Base-by-base conservation (phyloP, 805 yeast genomes). In the Nakazawaea populi region DNA sequence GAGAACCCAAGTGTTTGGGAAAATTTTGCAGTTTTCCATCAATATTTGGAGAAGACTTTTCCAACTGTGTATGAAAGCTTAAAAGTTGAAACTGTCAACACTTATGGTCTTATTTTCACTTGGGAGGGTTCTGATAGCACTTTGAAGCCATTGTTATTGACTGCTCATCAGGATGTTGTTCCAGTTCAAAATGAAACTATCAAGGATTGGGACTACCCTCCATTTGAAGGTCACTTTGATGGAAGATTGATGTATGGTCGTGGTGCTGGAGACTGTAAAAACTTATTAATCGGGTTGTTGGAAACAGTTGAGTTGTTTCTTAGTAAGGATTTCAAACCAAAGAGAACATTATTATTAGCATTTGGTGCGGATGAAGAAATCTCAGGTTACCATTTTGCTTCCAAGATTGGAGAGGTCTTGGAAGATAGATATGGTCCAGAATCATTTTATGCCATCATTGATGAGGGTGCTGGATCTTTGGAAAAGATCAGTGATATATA, bases 331-430 rank as follows among this genome's bases (percentile, higher is more conserved):
- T 85, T 73, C 66, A 51, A 61, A 42, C 88, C 90, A n/a, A 64
- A 73, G 48, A 78, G 96, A 65, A 75, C 88, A 1, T 63, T 87
- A 12, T 54, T 88, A 9, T 61, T 84, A 2, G 81, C 87, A 0
- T 80, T 83, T 60, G 96, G 96, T 1, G 85, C 79, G 57, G 96
- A 89, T 60, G 96, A 88, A 68, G 96, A 89, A 62, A 75, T 78
- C 38, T 72, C 79, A 37, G 95, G 95, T 5, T 52, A 56, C 18
- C 64, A 70, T 6, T 91, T 92, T 48, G 96, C 95, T 6, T 56
- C 61, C 1, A 49, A 65, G n/a, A 67, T 88, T 18, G 73, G 76
- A 9, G 55, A 72, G 39, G 68, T 66, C 52, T 60, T 89, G 24
- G 65, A 70, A 31, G 71, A 76, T 27, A 73, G 74, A 50, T 83